Percentiles rank a stretch among this genome's conserved stretches.
Conservation (phyloP, 306 rosid species). For the Herpetospermum pedunculosum region DNA sequence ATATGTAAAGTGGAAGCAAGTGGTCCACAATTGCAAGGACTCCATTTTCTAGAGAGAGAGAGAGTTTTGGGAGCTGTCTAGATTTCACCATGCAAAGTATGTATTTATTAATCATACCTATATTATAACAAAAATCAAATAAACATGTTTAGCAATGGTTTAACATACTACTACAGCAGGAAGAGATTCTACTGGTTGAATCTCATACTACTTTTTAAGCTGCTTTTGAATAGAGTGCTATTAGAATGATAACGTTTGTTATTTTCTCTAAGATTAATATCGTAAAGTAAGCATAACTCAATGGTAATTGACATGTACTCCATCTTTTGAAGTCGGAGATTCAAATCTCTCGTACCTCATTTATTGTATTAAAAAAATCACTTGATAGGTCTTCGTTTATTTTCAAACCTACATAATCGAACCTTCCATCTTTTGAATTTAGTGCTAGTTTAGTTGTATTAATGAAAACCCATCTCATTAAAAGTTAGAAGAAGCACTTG, state of each 20-base stretch:
- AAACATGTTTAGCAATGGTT: background rate
- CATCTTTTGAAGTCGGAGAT: too few relatives aligned
- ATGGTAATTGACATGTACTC: too few relatives aligned
- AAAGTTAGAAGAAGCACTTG: background rate
- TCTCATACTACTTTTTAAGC: too few relatives aligned
- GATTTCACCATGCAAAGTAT: conserved; percentile 3
- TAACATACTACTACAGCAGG: background rate
- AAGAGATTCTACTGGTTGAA: too few relatives aligned
- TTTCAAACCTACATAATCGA: background rate
- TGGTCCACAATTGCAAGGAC: background rate
- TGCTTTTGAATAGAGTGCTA: too few relatives aligned
- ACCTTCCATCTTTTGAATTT: background rate
- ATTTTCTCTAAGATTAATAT: too few relatives aligned
- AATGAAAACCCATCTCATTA: background rate
- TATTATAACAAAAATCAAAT: too few relatives aligned
- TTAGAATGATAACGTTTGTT: too few relatives aligned
- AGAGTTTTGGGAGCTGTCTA: background rate
- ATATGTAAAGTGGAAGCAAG: conserved; percentile 1
- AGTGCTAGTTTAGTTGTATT: background rate
- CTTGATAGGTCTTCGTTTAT: too few relatives aligned
- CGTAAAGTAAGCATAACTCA: too few relatives aligned
- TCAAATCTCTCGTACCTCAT: too few relatives aligned
- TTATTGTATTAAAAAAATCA: too few relatives aligned
- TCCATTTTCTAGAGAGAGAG: background rate
- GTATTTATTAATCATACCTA: background rate